phyloP scores from a whole-genome alignment of 1,284 basidiomycete species.

The Ustilago vetiveriae region DNA sequence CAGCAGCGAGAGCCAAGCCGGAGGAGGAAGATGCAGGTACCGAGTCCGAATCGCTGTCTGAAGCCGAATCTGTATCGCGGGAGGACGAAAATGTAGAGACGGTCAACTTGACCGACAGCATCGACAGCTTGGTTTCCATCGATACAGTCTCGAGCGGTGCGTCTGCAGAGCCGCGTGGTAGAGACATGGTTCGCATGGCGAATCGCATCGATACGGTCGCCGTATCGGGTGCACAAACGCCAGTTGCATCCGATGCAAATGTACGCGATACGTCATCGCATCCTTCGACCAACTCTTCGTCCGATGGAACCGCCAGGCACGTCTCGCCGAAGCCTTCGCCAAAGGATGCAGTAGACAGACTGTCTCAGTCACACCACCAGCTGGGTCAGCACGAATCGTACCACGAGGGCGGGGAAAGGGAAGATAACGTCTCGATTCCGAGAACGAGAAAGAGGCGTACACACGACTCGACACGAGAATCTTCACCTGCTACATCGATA shows the following conservation, averaged over 20 bases:
- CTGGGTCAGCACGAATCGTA: conserved; percentile 11
- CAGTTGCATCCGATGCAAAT: neutral
- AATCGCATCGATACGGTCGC: conserved; percentile 15
- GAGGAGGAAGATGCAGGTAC: conserved; percentile 13
- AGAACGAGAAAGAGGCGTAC: conserved; percentile 4
- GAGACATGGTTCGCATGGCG: conserved; percentile 46
- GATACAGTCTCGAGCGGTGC: conserved; percentile 14
- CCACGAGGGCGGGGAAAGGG: neutral
- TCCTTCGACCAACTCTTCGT: no score
- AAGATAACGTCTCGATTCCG: neutral
- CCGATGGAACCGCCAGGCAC: conserved; percentile 32
- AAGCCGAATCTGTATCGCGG: conserved; percentile 4
- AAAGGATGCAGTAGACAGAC: conserved; percentile 1
- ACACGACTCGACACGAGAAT: conserved; percentile 15
- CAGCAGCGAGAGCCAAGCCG: neutral
- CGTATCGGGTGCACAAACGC: conserved; percentile 8
- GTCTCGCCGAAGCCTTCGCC: conserved; percentile 11
- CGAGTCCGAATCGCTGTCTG: conserved; percentile 14
- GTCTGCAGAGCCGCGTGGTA: conserved; percentile 24
- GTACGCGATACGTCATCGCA: conserved; percentile 3
- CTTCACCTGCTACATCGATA: conserved; percentile 11
- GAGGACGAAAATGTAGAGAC: neutral
- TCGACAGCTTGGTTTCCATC: conserved; percentile 20
- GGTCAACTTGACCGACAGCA: conserved; percentile 20
- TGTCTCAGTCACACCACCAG: conserved; percentile 32